These are phyloP conservation scores for Zoysia pacifica DNA, from an alignment of 176 grass and related monocot species.

Conservation along the genomic window DNA sequence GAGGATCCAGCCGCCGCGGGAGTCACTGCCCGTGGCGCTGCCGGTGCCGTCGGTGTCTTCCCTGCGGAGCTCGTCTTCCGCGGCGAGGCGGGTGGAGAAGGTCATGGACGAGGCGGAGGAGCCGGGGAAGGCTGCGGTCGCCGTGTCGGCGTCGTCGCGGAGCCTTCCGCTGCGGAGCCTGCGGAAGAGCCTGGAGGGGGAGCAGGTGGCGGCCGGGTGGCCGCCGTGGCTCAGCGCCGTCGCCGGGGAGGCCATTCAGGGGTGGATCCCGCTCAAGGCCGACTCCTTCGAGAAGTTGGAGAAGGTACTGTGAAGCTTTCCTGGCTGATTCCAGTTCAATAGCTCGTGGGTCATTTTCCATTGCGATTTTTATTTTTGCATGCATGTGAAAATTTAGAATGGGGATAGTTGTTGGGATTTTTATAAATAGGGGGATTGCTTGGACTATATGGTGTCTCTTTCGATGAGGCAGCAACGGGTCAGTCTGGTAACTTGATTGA, in stretches of 20 bases:
- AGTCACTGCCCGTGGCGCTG: not conserved
- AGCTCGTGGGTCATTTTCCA: conserved; percentile 46
- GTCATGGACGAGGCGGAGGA: conserved; percentile 46
- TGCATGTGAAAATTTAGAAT: conserved; percentile 24
- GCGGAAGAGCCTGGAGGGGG: conserved; percentile 81
- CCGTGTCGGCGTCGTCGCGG: conserved; percentile 28
- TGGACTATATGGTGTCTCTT: conserved; percentile 36
- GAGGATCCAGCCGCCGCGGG: not conserved
- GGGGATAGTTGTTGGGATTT: conserved; percentile 22
- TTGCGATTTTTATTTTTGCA: not conserved
- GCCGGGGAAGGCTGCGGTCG: conserved; percentile 34
- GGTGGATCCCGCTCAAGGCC: conserved; percentile 87
- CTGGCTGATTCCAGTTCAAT: conserved; percentile 32
- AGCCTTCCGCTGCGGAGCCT: conserved; percentile 75
- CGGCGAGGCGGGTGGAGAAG: conserved; percentile 46
- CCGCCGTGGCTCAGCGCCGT: conserved; percentile 86
- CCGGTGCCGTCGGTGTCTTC: not conserved
- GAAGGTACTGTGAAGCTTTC: conserved; percentile 66
- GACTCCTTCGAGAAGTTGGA: conserved; percentile 92
- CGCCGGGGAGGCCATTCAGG: conserved; percentile 90
- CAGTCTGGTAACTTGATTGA: conserved; percentile 6
- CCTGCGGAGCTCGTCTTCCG: conserved; percentile 34
- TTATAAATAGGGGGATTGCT: not conserved
- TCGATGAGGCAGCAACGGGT: conserved; percentile 16
- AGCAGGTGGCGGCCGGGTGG: conserved; percentile 98